Evolutionary conservation across 129 eudicot species (phyloP), one percentile per base, ranked within the genome.

Genomic region (Flaveria linearis): DNA sequence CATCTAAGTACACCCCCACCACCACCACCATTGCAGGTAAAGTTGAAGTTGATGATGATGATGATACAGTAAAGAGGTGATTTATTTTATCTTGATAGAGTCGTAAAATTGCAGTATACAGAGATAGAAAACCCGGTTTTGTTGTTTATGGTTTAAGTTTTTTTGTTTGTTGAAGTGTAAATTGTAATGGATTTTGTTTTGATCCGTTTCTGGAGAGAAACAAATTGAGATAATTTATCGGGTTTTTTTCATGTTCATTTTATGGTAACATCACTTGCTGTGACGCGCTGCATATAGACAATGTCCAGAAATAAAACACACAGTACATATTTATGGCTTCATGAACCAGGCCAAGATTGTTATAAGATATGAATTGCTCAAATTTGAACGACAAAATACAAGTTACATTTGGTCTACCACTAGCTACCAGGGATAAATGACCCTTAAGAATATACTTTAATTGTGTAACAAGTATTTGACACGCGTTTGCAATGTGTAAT

Each of bases 111-210:
- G 77, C 71, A 67, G 51, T 68, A 83, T 73, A 65, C 70, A 58
- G 77, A 17, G 82, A 61, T 67, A 67, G 82, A 80, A 74, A 52
- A 9, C 61, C 69, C 52, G 77, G 78, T 62, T 82, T 62, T 80
- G 72, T 82, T 78, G 77, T 86, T 73, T 60, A 72, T 69, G 84
- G 76, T 60, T 18, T 51, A 57, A 78, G 81, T 84, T 81, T 79
- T 64, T 57, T 71, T 23, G 57, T 69, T 58, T 16, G 65, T 81
- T 72, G 82, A 73, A 77, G 76, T 82, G 91, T 89, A 84, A 75
- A 86, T 89, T 82, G 75, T 82, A 73, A 76, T 78, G 76, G 80
- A 80, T 66, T 56, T 73, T 80, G 72, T 63, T 74, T 73, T 42
- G 52, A 51, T 76, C 78, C 50, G 46, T 41, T 75, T 75, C 23